These are phyloP conservation scores for Isoetes taiwanensis DNA, from an alignment of 75 land plant genomes.

Conservation along the genomic window DNA sequence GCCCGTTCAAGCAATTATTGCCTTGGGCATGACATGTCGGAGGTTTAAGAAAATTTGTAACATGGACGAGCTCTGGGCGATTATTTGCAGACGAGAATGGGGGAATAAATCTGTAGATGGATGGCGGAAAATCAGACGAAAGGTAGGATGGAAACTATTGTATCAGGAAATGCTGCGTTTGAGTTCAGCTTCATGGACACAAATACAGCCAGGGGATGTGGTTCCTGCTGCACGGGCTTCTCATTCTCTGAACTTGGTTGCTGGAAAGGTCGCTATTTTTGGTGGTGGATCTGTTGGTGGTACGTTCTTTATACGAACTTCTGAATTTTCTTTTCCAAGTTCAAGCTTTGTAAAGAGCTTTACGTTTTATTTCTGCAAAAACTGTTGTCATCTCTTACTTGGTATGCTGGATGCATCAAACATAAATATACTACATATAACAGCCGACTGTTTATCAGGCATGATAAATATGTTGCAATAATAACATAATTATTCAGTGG, in stretches of 20 bases:
- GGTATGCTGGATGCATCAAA: too few species aligned
- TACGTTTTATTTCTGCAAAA: too few species aligned
- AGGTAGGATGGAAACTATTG: constrained; percentile 37
- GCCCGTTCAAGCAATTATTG: constrained; percentile 46
- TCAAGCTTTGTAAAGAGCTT: too few species aligned
- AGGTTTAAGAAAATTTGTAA: constrained; percentile 36
- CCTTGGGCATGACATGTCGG: constrained; percentile 69
- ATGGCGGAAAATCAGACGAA: constrained; percentile 19
- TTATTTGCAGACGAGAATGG: constrained; percentile 60
- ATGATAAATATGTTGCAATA: neutral
- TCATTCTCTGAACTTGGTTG: constrained; percentile 59
- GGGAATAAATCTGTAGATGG: constrained; percentile 39
- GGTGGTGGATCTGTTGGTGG: constrained; percentile 99
- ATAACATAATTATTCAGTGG: too few species aligned
- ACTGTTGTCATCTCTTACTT: too few species aligned
- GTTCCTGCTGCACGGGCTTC: constrained; percentile 66
- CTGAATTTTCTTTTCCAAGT: neutral
- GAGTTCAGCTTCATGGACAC: constrained; percentile 34
- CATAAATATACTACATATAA: too few species aligned
- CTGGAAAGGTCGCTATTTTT: constrained; percentile 49
- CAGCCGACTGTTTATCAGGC: neutral
- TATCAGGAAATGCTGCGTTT: constrained; percentile 39
- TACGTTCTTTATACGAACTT: constrained; percentile 9
- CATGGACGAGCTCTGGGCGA: constrained; percentile 56
- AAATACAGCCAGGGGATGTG: constrained; percentile 29